Evolutionary conservation across 176 grass and related monocot species (phyloP), one percentile per base, ranked within the genome.

Genomic region (Eragrostis nindensis): DNA sequence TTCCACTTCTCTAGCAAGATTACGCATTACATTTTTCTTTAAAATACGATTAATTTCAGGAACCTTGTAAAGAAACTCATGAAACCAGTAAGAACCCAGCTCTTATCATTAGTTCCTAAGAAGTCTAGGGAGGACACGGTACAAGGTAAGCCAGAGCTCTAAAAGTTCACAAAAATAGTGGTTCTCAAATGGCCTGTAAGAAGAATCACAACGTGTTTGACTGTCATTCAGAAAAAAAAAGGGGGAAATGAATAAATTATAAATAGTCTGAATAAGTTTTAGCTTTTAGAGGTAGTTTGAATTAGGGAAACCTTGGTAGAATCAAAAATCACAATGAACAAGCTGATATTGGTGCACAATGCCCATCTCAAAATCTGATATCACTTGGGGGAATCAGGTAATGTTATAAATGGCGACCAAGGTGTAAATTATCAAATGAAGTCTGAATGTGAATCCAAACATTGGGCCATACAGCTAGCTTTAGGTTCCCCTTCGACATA

Each of bases 361-460:
- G 8, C 48, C 71, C 13, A 73, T 62, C 62, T 82, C 21, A 52
- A n/a, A 62, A 50, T 46, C 45, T 61, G 78, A 48, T 49, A 60
- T 36, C 5, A 16, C 8, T 38, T 50, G 12, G 26, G 43, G 19
- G 66, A 59, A 36, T 19, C 26, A 63, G 29, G 14, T 27, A 62
- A 50, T 63, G 21, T 25, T 6, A 42, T 67, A 11, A 17, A 78
- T 39, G 18, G 17, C 48, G 3, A 25, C 5, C 40, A 53, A 19
- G 17, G 46, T 60, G 22, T 0, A 43, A 42, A n/a, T 7, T 70
- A 10, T 44, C 36, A 22, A 45, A 32, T 60, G 26, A 46, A 65
- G 9, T 21, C 26, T 24, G 3, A 43, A 50, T 50, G 38, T 7
- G 5, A 44, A 44, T 30, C 24, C 47, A n/a, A 78, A 78, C 42